phyloP scores from a whole-genome alignment of 495 filamentous ascomycete genomes.

The Penicillium manginii region DNA sequence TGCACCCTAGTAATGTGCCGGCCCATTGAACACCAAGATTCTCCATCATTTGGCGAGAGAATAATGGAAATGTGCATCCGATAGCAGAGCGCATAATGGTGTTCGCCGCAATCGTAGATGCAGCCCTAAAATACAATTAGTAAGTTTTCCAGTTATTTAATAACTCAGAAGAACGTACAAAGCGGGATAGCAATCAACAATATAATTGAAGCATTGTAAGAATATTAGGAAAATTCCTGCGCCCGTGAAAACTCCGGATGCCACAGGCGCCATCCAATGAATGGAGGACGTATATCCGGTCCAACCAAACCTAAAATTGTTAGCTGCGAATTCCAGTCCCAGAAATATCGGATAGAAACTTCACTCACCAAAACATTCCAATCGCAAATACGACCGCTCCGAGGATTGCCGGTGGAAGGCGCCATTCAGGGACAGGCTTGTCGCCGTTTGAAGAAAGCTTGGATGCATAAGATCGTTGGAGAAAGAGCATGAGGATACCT shows the following conservation, averaged over 20 bases:
- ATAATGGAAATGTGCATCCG: slow-evolving; percentile 79
- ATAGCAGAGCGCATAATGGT: slow-evolving; percentile 79
- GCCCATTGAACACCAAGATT: slow-evolving; percentile 78
- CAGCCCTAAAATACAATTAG: slow-evolving; percentile 51
- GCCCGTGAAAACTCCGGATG: slow-evolving; percentile 31
- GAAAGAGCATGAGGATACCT: slow-evolving; percentile 25
- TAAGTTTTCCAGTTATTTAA: background rate
- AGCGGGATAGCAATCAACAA: slow-evolving; percentile 52
- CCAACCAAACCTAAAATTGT: slow-evolving; percentile 39
- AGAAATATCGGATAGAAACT: background rate
- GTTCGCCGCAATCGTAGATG: slow-evolving; percentile 84
- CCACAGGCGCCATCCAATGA: slow-evolving; percentile 35
- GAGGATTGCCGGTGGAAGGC: slow-evolving; percentile 45
- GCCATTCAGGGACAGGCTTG: slow-evolving; percentile 38
- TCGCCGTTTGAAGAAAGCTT: slow-evolving; percentile 33
- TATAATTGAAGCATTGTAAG: slow-evolving; percentile 39
- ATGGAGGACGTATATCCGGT: slow-evolving; percentile 32
- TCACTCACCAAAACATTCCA: slow-evolving; percentile 54
- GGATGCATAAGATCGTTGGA: slow-evolving; percentile 25
- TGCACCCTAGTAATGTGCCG: slow-evolving; percentile 71
- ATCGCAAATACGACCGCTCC: slow-evolving; percentile 51
- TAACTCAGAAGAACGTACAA: slow-evolving; percentile 54
- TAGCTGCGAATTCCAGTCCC: slow-evolving; percentile 1
- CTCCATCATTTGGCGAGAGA: slow-evolving; percentile 76
- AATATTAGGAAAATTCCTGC: slow-evolving; percentile 37